Evolutionary conservation across 164 flowering plant species (phyloP).

Genomic region (Chloranthus sessilifolius): DNA sequence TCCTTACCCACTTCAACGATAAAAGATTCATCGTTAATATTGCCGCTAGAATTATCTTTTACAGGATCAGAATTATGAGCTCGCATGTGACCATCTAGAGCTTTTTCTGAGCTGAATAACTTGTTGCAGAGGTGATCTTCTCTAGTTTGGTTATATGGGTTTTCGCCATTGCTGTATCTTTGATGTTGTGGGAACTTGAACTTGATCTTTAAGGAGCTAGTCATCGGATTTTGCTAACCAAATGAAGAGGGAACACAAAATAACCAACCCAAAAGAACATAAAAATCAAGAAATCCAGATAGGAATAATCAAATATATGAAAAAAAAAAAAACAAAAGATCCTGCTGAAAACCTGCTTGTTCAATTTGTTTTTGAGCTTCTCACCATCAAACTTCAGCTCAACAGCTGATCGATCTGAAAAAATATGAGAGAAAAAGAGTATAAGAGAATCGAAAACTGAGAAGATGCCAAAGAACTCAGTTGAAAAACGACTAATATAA

Average conservation of each 20-base stretch:
- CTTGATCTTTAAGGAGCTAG: too few relatives aligned
- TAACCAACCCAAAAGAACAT: too few relatives aligned
- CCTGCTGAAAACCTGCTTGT: slow-evolving; percentile 31
- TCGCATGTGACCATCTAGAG: slow-evolving; percentile 60
- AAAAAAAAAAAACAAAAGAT: too few relatives aligned
- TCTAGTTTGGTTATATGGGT: too few relatives aligned
- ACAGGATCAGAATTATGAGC: slow-evolving; percentile 23
- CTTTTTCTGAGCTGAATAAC: slow-evolving; percentile 45
- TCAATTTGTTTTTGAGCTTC: slow-evolving; percentile 20
- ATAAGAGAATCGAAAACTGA: not conserved
- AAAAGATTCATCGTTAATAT: not conserved
- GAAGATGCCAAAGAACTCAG: not conserved
- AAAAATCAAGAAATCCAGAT: too few relatives aligned
- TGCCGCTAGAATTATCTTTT: not conserved
- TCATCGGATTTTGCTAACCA: too few relatives aligned
- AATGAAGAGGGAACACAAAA: too few relatives aligned
- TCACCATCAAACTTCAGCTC: not conserved
- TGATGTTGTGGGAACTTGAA: too few relatives aligned
- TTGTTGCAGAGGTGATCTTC: too few relatives aligned
- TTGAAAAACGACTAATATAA: not conserved
- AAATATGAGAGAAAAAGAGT: not conserved
- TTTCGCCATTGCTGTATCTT: too few relatives aligned
- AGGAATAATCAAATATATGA: too few relatives aligned
- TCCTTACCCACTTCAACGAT: not conserved
- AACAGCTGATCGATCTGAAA: not conserved